These are phyloP conservation scores for Fusarium sp. DNA, from an alignment of 2,329 filamentous ascomycete genomes.

Conservation along the genomic window DNA sequence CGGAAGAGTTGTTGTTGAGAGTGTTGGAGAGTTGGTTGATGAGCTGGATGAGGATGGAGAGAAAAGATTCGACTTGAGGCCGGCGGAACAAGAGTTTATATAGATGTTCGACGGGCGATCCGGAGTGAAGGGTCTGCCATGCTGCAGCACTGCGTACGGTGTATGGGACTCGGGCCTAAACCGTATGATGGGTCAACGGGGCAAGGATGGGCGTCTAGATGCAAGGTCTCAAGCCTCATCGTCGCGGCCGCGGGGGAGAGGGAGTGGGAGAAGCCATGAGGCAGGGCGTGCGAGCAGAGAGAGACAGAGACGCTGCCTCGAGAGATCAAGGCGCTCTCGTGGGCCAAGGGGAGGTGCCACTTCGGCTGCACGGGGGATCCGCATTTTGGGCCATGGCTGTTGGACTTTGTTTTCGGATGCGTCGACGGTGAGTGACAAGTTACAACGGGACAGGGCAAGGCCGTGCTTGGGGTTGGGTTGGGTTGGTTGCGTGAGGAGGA, in stretches of 20 bases:
- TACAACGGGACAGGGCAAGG: constrained; percentile 17
- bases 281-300: constrained; percentile 37
- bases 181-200: constrained; percentile 47
- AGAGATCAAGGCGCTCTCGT: constrained; percentile 21
- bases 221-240: constrained; percentile 45
- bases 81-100: constrained; percentile 49
- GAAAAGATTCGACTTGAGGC: constrained; percentile 36
- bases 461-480: constrained; percentile 22
- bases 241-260: constrained; percentile 47
- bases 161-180: constrained; percentile 46
- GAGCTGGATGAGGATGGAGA: constrained; percentile 50
- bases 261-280: constrained; percentile 32
- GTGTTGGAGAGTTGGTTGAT: constrained; percentile 45
- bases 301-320: constrained; percentile 8
- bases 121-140: constrained; percentile 34
- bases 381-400: constrained; percentile 38
- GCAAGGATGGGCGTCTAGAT: constrained; percentile 43
- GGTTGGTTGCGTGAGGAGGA: constrained; percentile 19
- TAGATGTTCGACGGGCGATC: constrained; percentile 44
- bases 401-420: constrained; percentile 38
- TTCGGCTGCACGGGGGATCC: constrained; percentile 51
- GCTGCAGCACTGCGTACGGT: constrained; percentile 7
- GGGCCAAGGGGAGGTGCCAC: constrained; percentile 40
- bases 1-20: constrained; percentile 37
- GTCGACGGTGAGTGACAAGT: constrained; percentile 33